phyloP scores from a whole-genome alignment of 352 stramenopile species.

The Phytophthora foliorum region DNA sequence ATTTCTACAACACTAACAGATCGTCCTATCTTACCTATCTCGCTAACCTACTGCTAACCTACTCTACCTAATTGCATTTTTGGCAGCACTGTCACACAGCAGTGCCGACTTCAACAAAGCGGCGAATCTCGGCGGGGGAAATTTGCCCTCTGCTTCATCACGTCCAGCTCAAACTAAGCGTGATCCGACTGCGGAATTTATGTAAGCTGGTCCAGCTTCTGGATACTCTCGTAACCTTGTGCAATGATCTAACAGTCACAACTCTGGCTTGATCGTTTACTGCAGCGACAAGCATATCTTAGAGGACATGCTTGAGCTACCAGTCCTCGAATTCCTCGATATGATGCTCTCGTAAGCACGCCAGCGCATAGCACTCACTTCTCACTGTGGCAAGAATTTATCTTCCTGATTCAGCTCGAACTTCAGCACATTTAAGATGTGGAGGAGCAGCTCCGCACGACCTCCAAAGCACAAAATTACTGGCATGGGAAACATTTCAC shows the following conservation, averaged over 20 bases:
- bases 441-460: neutral
- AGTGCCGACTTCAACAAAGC: conserved; percentile 8
- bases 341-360: conserved; percentile 64
- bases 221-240: neutral
- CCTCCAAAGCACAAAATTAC: neutral
- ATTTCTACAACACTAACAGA: conserved; percentile 47
- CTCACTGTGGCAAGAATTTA: neutral
- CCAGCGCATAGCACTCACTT: neutral
- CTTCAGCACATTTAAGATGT: neutral
- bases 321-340: conserved; percentile 71
- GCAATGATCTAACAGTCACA: neutral
- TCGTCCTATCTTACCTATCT: conserved; percentile 44
- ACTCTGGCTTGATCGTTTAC: conserved; percentile 13
- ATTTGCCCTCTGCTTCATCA: conserved; percentile 10
- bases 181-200: conserved; percentile 32
- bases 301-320: conserved; percentile 55
- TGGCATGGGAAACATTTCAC: conserved; percentile 33
- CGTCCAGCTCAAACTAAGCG: conserved; percentile 11
- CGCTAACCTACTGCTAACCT: conserved; percentile 46
- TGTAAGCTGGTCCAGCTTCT: conserved; percentile 24
- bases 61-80: conserved; percentile 50
- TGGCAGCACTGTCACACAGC: conserved; percentile 18
- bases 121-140: conserved; percentile 3
- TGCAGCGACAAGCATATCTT: conserved; percentile 56
- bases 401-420: conserved; percentile 2